A percentile compares a stretch with the other conserved stretches of the same genome.
phyloP scores from a whole-genome alignment of 129 eudicot genomes.

The Helianthus tuberosus region DNA sequence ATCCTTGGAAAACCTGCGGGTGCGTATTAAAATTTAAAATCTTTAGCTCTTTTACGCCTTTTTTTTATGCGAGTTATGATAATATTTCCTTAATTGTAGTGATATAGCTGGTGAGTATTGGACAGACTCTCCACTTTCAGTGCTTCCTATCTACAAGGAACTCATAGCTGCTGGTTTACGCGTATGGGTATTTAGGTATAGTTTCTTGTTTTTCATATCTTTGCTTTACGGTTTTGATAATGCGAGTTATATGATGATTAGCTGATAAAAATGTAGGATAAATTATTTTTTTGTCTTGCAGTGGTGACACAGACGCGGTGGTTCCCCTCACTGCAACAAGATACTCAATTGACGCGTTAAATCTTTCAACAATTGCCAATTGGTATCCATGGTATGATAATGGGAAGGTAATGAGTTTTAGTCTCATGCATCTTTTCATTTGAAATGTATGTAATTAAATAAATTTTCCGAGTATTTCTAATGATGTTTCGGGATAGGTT shows the following conservation, averaged over 20 bases:
- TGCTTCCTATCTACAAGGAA: constrained; percentile 93
- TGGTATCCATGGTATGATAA: constrained; percentile 89
- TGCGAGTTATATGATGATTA: not conserved
- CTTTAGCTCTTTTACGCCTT: not conserved
- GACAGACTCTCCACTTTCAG: constrained; percentile 83
- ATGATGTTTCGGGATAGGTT: constrained; percentile 44
- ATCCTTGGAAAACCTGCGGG: constrained; percentile 95
- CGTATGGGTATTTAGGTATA: constrained; percentile 91
- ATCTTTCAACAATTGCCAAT: constrained; percentile 66
- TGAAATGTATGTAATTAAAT: not conserved
- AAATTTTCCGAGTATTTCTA: not conserved
- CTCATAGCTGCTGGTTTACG: constrained; percentile 80
- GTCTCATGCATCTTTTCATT: not conserved
- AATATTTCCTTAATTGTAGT: constrained; percentile 45
- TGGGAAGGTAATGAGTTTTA: constrained; percentile 46
- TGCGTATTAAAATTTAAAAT: constrained; percentile 15
- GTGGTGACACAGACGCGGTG: constrained; percentile 88
- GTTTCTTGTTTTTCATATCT: constrained; percentile 2
- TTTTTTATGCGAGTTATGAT: not conserved
- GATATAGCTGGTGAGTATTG: constrained; percentile 75
- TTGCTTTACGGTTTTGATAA: not conserved
- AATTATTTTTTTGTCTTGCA: constrained; percentile 10
- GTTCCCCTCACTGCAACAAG: constrained; percentile 88
- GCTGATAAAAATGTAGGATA: not conserved
- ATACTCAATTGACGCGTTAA: constrained; percentile 75